Conservation (phyloP, 805 yeast genomes). For the Cyberlindnera americana region DNA sequence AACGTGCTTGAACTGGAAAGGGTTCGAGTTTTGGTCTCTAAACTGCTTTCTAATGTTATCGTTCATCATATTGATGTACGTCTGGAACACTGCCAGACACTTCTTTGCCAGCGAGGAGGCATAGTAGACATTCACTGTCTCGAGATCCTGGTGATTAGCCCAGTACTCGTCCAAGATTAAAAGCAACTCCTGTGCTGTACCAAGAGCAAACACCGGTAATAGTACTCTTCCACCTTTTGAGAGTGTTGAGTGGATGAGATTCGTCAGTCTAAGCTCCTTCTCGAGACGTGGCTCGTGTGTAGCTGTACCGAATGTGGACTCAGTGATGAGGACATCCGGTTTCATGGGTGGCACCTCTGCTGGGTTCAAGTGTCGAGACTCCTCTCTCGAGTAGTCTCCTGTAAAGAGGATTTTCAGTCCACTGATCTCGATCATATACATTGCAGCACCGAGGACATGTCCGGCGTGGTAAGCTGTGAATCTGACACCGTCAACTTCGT, state of each 20-base stretch:
- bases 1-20: constrained; percentile 85
- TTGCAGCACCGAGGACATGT: constrained; percentile 98
- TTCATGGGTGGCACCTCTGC: constrained; percentile 89
- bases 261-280: constrained; percentile 78
- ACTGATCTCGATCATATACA: constrained; percentile 93
- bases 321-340: constrained; percentile 90
- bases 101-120: constrained; percentile 93
- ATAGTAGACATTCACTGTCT: constrained; percentile 77
- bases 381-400: constrained; percentile 96
- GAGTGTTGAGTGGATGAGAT: constrained; percentile 77
- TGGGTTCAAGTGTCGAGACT: constrained; percentile 88
- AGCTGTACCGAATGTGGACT: constrained; percentile 97
- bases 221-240: constrained; percentile 87
- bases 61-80: constrained; percentile 96
- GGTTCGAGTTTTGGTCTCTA: constrained; percentile 77
- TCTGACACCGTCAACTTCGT: constrained; percentile 89
- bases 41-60: constrained; percentile 76
- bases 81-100: constrained; percentile 96
- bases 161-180: constrained; percentile 93
- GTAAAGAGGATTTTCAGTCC: constrained; percentile 87
- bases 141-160: constrained; percentile 78
- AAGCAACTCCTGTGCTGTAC: constrained; percentile 92
- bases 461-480: constrained; percentile 99
- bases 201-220: constrained; percentile 93
- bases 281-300: constrained; percentile 89